A percentile compares a stretch with the other conserved stretches of the same genome.
Conservation (phyloP, 75 land plant species). For the Cryptomeria japonica region DNA sequence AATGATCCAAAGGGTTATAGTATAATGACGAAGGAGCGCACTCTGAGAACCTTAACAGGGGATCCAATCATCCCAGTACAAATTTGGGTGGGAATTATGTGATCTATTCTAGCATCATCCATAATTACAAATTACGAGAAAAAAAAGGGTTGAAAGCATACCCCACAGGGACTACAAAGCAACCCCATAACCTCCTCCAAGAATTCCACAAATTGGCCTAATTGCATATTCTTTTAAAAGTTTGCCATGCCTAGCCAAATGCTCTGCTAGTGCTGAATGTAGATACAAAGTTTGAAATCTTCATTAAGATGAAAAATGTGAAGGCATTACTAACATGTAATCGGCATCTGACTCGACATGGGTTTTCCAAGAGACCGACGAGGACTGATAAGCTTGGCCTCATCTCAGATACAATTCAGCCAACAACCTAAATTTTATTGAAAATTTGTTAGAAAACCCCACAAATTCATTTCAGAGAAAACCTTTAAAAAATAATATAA, state of each 20-base stretch:
- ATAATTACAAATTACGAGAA: no score
- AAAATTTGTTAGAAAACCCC: neutral
- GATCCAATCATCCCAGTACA: neutral
- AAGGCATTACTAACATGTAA: slow-evolving; percentile 37
- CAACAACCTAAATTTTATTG: slow-evolving; percentile 66
- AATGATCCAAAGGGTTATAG: neutral
- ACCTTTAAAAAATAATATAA: neutral
- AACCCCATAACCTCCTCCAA: neutral
- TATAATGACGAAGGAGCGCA: neutral
- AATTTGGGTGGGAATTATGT: no score
- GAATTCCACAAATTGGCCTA: neutral
- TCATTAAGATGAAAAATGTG: neutral
- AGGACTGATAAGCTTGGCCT: slow-evolving; percentile 88
- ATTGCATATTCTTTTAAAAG: neutral
- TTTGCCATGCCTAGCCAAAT: neutral
- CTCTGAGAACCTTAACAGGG: neutral
- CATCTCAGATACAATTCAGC: slow-evolving; percentile 73
- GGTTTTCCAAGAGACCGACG: slow-evolving; percentile 76
- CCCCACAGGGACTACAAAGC: no score
- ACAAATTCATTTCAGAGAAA: neutral
- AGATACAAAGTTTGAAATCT: neutral
- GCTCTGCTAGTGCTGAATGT: neutral
- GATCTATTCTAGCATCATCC: no score
- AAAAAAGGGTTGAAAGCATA: neutral
- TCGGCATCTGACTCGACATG: slow-evolving; percentile 73